Percentiles rank a stretch among this genome's conserved stretches.
These are phyloP conservation scores for Myxozyma melibiosi DNA, from an alignment of 805 yeast species.

Conservation along the genomic window DNA sequence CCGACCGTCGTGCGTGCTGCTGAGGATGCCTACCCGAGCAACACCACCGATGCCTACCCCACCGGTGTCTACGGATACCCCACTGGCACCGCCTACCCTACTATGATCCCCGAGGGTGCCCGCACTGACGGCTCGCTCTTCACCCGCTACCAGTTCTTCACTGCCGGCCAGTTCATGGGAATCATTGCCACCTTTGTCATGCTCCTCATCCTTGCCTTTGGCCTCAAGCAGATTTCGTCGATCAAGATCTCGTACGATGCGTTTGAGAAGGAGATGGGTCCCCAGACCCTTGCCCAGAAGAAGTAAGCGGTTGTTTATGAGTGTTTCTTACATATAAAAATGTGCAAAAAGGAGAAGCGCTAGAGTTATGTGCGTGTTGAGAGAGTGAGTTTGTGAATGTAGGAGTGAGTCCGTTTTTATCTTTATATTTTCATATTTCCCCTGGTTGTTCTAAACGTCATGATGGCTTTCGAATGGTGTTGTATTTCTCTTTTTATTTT, in stretches of 20 bases:
- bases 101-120: conserved; percentile 31
- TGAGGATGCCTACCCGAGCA: conserved; percentile 8
- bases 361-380: neutral
- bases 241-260: conserved; percentile 80
- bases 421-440: neutral
- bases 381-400: too few relatives aligned
- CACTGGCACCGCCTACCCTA: conserved; percentile 22
- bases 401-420: too few relatives aligned
- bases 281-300: conserved; percentile 28
- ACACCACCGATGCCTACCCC: conserved; percentile 19
- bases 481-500: conserved; percentile 1
- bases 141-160: conserved; percentile 67
- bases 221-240: conserved; percentile 70
- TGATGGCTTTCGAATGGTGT: neutral
- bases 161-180: conserved; percentile 80
- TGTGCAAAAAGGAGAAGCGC: neutral
- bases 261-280: conserved; percentile 58
- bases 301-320: conserved; percentile 11
- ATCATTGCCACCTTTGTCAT: conserved; percentile 66
- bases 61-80: conserved; percentile 28
- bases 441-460: neutral
- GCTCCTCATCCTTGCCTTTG: conserved; percentile 57
- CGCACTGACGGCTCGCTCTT: conserved; percentile 49
- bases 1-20: conserved; percentile 9
- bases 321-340: neutral